Evolutionary conservation across 2,329 filamentous ascomycete genomes (phyloP), one percentile per base, ranked within the genome.

Genomic region (Cercospora sp.): DNA sequence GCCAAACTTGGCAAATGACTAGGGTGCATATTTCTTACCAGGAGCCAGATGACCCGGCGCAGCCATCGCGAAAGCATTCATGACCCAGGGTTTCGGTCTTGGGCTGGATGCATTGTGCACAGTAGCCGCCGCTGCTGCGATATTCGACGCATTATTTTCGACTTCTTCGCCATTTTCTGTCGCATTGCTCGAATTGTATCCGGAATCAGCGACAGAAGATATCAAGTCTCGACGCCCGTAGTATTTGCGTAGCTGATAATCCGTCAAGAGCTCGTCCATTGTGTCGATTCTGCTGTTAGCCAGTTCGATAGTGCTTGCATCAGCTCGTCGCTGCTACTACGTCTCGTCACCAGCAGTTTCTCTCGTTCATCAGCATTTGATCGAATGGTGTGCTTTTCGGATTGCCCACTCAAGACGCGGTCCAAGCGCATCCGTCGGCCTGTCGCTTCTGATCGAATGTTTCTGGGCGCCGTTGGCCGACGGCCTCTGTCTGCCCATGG

Each of bases 31-130:
- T 49, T 24, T 13, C 59, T 10, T 67, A 63, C 82, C 82, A n/a
- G 82, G 81, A 63, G 81, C 80, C 40, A 84, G 73, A 71, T 84
- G 82, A 2, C 79, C 79, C n/a, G 82, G 82, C 1, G 81, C 79
- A 57, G 82, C 79, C 82, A 84, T 84, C 2, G 80, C 81, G 67
- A 84, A 84, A 16, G 82, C 82, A 71, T 83, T 84, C 77, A 84
- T 80, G 28, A 83, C 80, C 73, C 81, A 79, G 70, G 81, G 77
- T 70, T 81, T 81, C 51, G 62, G 63, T n/a, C 24, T 28, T 26
- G 59, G 49, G 12, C 49, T 30, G 26, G 53, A 13, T 16, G 49
- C 51, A 40, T 32, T 63, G 45, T 24, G 32, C 58, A 21, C 61
- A 45, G 28, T 61, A 61, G 57, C 37, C 13, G 21, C 61, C 55